phyloP scores from a whole-genome alignment of 2,329 filamentous ascomycete species.

The Cladophialophora chaetospira region DNA sequence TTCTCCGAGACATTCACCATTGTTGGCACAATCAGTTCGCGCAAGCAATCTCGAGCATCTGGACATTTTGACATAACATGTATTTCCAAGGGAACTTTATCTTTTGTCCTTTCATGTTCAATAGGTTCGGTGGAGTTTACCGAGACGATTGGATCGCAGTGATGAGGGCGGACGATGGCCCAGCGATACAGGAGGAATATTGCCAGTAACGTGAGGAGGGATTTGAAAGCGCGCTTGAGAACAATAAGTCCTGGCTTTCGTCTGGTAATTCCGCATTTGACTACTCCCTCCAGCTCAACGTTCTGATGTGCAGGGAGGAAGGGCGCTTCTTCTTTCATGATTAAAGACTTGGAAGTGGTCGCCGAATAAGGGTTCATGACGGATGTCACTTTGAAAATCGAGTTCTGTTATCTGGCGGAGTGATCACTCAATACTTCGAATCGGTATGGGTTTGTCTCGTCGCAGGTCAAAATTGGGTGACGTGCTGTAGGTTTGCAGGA shows the following conservation, averaged over 20 bases:
- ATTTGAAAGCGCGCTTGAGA: constrained; percentile 23
- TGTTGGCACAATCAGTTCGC: constrained; percentile 75
- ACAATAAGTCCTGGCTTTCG: constrained; percentile 1
- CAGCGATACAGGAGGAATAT: constrained; percentile 24
- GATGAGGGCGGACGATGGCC: constrained; percentile 27
- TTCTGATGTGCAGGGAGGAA: not conserved
- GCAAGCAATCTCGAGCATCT: constrained; percentile 81
- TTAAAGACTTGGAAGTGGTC: no score
- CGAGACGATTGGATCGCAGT: constrained; percentile 19
- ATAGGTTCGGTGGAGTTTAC: not conserved
- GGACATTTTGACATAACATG: constrained; percentile 99
- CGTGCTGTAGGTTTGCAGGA: no score
- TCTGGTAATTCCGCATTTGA: no score
- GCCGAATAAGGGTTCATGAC: no score
- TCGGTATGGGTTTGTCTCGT: no score
- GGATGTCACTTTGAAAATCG: no score
- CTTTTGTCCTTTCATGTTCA: constrained; percentile 6
- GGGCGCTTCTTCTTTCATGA: no score
- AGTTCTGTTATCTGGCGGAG: no score
- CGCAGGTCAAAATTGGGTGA: no score
- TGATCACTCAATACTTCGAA: no score
- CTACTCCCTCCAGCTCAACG: no score
- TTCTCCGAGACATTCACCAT: constrained; percentile 82
- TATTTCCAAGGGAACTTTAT: constrained; percentile 75
- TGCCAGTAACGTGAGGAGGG: constrained; percentile 24